These are phyloP conservation scores for Aspergillus candidus DNA, from an alignment of 2,329 filamentous ascomycete species.

Conservation along the genomic window DNA sequence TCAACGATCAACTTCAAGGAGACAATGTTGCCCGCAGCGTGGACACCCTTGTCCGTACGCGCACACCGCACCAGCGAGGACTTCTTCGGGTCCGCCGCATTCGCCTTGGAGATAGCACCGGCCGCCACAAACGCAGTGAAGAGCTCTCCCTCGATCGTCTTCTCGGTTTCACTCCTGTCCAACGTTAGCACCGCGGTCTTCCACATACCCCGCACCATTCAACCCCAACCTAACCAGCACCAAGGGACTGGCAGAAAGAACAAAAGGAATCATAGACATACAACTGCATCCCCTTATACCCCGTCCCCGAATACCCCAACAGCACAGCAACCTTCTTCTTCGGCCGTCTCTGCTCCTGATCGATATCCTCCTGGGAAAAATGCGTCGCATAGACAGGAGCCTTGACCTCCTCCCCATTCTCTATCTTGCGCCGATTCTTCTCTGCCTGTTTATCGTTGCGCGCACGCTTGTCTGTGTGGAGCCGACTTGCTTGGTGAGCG, in stretches of 20 bases:
- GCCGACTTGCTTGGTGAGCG: constrained; percentile 50
- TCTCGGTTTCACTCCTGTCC: constrained; percentile 54
- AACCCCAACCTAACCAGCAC: too few species aligned
- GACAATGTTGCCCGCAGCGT: constrained; percentile 91
- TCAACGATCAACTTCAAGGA: constrained; percentile 94
- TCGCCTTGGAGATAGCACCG: constrained; percentile 91
- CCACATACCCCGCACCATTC: not conserved
- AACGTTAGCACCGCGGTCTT: constrained; percentile 1
- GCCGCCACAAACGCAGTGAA: constrained; percentile 88
- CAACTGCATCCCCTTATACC: constrained; percentile 97
- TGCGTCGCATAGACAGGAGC: constrained; percentile 50
- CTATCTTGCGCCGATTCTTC: constrained; percentile 51
- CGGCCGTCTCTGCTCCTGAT: constrained; percentile 74
- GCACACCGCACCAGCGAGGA: constrained; percentile 90
- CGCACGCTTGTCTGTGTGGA: constrained; percentile 48
- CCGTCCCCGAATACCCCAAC: constrained; percentile 91
- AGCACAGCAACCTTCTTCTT: constrained; percentile 96
- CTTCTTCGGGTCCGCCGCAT: constrained; percentile 94
- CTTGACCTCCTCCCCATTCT: constrained; percentile 38
- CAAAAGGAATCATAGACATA: constrained; percentile 17
- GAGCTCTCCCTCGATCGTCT: constrained; percentile 92
- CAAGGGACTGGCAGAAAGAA: not conserved
- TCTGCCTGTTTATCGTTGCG: constrained; percentile 47
- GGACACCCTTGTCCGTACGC: constrained; percentile 93
- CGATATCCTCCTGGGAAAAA: constrained; percentile 75